Conservation (phyloP, 257 asterid species). For the Jaltomata sinuosa region DNA sequence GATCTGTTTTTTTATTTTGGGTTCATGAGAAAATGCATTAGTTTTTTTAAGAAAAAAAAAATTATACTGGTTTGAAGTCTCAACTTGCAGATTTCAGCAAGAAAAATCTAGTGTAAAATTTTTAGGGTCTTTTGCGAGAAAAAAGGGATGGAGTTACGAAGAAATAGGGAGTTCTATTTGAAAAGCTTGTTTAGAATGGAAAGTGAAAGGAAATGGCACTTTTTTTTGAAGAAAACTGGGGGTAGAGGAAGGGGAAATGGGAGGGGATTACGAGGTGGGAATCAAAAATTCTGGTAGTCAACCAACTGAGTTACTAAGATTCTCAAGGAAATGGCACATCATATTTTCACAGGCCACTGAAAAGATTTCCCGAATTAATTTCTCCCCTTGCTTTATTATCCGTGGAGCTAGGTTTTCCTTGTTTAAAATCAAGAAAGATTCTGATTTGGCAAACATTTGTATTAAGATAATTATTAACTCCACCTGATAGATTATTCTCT, state of each 20-base stretch:
- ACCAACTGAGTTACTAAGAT: background rate
- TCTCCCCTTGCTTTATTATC: background rate
- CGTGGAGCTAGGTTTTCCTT: background rate
- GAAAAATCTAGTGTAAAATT: background rate
- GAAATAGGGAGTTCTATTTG: background rate
- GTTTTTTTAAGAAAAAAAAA: background rate
- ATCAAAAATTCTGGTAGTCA: background rate
- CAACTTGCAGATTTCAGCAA: background rate
- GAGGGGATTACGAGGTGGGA: background rate
- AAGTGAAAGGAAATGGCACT: background rate
- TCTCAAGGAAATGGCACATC: background rate
- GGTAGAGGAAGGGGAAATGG: background rate
- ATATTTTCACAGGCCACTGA: background rate
- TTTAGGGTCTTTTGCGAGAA: background rate
- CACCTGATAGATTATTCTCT: background rate
- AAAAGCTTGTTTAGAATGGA: background rate
- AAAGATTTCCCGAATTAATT: background rate
- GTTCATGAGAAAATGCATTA: background rate
- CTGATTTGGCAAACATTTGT: background rate
- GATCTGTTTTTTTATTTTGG: background rate
- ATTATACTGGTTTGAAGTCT: background rate
- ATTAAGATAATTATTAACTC: background rate
- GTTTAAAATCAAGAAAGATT: background rate
- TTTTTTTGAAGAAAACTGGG: background rate
- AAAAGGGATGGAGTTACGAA: background rate